These are phyloP conservation scores for Dactylellina haptotyla DNA, from an alignment of 2,329 filamentous ascomycete species.

Conservation along the genomic window DNA sequence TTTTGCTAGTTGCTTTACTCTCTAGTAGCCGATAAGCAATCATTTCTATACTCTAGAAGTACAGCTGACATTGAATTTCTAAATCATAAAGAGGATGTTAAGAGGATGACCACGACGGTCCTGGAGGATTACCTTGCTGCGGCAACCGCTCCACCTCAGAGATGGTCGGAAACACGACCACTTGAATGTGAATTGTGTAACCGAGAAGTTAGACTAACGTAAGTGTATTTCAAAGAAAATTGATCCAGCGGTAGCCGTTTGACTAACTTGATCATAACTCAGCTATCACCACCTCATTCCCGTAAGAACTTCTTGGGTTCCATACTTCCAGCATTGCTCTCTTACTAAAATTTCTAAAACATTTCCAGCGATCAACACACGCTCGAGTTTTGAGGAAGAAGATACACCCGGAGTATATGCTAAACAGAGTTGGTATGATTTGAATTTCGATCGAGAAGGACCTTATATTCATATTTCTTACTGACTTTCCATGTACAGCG, in stretches of 20 bases:
- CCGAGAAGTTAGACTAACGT: conserved; percentile 61
- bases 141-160: conserved; percentile 71
- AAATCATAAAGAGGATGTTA: conserved; percentile 42
- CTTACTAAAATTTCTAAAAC: background rate
- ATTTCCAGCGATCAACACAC: conserved; percentile 73
- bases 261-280: conserved; percentile 73
- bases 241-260: background rate
- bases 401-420: conserved; percentile 78
- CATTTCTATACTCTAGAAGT: background rate
- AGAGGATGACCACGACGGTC: conserved; percentile 50
- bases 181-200: conserved; percentile 79
- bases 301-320: conserved; percentile 30
- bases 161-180: conserved; percentile 69
- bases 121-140: conserved; percentile 71
- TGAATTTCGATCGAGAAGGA: background rate
- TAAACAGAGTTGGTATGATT: conserved; percentile 72
- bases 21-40: background rate
- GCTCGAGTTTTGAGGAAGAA: conserved; percentile 78
- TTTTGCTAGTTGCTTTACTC: background rate
- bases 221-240: background rate
- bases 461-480: background rate
- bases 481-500: conserved; percentile 5
- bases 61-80: background rate
- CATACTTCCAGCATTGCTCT: background rate
- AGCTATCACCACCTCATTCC: conserved; percentile 90